Conservation (phyloP, 1,139 yeast genomes). For the Sugiyamaella sp. region DNA sequence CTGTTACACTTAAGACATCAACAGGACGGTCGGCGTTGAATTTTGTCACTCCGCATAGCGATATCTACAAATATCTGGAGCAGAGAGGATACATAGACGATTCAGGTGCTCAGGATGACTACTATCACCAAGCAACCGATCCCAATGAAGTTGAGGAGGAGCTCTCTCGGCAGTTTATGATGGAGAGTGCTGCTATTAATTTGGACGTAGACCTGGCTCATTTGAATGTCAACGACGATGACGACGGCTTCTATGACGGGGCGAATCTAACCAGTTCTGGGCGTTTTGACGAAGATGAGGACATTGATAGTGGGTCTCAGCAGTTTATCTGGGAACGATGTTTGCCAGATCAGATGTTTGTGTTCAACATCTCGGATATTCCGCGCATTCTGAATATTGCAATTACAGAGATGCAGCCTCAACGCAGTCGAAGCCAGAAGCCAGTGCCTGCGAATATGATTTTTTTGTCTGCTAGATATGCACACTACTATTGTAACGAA, state of each 20-base stretch:
- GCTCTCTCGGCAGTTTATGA: conserved; percentile 34
- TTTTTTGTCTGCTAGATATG: conserved; percentile 47
- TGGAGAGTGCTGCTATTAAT: conserved; percentile 39
- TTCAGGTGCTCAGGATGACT: conserved; percentile 33
- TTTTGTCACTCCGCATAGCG: conserved; percentile 41
- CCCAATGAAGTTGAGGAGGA: conserved; percentile 36
- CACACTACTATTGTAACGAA: conserved; percentile 43
- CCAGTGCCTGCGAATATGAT: conserved; percentile 50
- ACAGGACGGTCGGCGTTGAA: conserved; percentile 46
- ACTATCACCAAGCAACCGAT: conserved; percentile 37
- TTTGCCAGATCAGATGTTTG: conserved; percentile 47
- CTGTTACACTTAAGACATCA: conserved; percentile 36
- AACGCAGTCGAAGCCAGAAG: conserved; percentile 43
- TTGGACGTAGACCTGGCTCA: conserved; percentile 41
- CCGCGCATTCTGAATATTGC: conserved; percentile 45
- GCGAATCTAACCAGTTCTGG: conserved; percentile 26
- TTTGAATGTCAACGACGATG: conserved; percentile 30
- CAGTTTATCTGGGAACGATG: conserved; percentile 46
- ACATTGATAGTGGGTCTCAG: conserved; percentile 27
- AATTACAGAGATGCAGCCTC: conserved; percentile 44
- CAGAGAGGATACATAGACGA: conserved; percentile 35
- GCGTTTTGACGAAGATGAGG: conserved; percentile 26
- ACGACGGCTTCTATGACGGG: conserved; percentile 19
- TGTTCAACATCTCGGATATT: conserved; percentile 43
- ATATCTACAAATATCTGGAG: conserved; percentile 38